These are phyloP conservation scores for Phytophthora ohioensis DNA, from an alignment of 352 stramenopile species.

Conservation along the genomic window DNA sequence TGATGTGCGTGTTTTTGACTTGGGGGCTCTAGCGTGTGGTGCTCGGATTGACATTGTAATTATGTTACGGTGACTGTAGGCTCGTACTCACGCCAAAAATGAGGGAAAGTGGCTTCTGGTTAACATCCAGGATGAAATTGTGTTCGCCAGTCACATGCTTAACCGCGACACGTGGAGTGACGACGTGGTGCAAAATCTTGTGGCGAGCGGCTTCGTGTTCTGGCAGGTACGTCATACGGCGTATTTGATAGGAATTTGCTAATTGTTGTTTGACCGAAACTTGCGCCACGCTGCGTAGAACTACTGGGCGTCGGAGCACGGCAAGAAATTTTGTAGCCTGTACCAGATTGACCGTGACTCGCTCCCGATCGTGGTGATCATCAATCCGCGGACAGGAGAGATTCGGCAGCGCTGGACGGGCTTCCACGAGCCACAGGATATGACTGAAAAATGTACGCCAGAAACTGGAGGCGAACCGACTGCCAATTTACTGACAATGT, in stretches of 20 bases:
- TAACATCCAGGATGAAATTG: slow-evolving; percentile 94
- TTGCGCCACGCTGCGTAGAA: slow-evolving; percentile 45
- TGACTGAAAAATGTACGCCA: slow-evolving; percentile 80
- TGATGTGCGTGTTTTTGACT: slow-evolving; percentile 55
- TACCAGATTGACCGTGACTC: slow-evolving; percentile 80
- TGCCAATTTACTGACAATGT: neutral
- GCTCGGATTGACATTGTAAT: neutral
- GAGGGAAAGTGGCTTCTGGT: slow-evolving; percentile 94
- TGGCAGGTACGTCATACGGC: slow-evolving; percentile 79
- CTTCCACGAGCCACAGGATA: slow-evolving; percentile 71
- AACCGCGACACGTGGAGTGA: slow-evolving; percentile 97
- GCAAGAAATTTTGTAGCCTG: slow-evolving; percentile 85
- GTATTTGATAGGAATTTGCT: neutral
- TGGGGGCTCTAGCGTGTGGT: slow-evolving; percentile 1
- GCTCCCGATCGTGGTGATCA: slow-evolving; percentile 77
- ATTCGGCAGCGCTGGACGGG: slow-evolving; percentile 73
- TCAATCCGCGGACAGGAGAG: slow-evolving; percentile 80
- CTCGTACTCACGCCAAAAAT: slow-evolving; percentile 82
- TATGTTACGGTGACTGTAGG: slow-evolving; percentile 36
- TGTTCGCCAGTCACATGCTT: slow-evolving; percentile 95
- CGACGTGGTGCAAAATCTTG: slow-evolving; percentile 95
- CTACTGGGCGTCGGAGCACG: slow-evolving; percentile 80
- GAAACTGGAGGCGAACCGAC: neutral
- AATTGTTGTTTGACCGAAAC: neutral
- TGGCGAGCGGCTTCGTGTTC: slow-evolving; percentile 95